Conservation (phyloP, 441 rosid species). For the Adansonia rubrostipa region DNA sequence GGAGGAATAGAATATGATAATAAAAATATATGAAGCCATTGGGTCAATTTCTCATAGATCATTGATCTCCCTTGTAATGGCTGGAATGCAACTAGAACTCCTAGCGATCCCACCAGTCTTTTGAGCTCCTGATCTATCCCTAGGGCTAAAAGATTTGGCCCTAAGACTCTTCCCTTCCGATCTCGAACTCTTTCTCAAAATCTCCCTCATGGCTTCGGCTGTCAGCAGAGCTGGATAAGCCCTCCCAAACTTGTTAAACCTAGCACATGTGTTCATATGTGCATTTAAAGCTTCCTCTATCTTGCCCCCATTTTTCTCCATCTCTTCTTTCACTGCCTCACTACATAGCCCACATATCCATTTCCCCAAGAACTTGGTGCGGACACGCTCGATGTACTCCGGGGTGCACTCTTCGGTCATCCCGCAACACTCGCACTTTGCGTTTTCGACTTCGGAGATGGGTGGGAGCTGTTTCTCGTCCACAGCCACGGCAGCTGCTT, state of each 20-base stretch:
- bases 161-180: constrained; percentile 34
- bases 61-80: constrained; percentile 63
- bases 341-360: constrained; percentile 92
- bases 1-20: not conserved
- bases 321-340: constrained; percentile 92
- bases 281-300: constrained; percentile 66
- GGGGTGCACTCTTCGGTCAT: constrained; percentile 91
- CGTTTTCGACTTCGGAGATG: constrained; percentile 79
- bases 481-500: not conserved
- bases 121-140: constrained; percentile 40
- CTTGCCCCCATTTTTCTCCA: constrained; percentile 61
- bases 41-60: constrained; percentile 31
- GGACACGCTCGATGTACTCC: constrained; percentile 73
- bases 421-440: constrained; percentile 92
- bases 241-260: constrained; percentile 80
- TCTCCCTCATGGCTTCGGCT: constrained; percentile 91
- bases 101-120: constrained; percentile 67
- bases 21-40: not conserved
- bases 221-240: constrained; percentile 81
- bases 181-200: constrained; percentile 56
- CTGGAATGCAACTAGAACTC: constrained; percentile 93
- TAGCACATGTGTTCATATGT: constrained; percentile 79
- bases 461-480: constrained; percentile 43
- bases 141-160: constrained; percentile 57
- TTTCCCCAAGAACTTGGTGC: constrained; percentile 69